These are phyloP conservation scores for Globisporangium viniferum DNA, from an alignment of 352 stramenopile genomes.

Conservation along the genomic window DNA sequence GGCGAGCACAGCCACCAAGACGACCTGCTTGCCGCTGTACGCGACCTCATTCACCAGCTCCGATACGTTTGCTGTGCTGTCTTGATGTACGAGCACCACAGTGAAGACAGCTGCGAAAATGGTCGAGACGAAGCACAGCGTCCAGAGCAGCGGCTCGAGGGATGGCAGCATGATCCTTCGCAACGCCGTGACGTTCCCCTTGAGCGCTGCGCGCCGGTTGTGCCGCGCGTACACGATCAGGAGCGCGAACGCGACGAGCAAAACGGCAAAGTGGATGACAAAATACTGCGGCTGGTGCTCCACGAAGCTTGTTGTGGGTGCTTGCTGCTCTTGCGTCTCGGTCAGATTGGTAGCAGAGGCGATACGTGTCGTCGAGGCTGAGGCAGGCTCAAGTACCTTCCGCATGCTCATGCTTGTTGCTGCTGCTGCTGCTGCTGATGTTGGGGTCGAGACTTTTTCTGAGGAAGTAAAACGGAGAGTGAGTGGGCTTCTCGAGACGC, in stretches of 20 bases:
- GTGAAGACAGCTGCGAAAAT: conserved; percentile 22
- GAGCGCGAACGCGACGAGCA: background rate
- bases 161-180: conserved; percentile 34
- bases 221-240: conserved; percentile 16
- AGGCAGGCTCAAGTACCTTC: too few relatives aligned
- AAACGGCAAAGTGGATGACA: conserved; percentile 5
- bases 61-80: conserved; percentile 11
- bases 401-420: too few relatives aligned
- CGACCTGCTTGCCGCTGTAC: conserved; percentile 39
- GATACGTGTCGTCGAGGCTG: too few relatives aligned
- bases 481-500: too few relatives aligned
- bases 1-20: conserved; percentile 34
- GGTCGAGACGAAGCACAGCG: conserved; percentile 19
- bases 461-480: too few relatives aligned
- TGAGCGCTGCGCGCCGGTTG: conserved; percentile 24
- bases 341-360: too few relatives aligned
- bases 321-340: conserved; percentile 20
- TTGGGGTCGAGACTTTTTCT: too few relatives aligned
- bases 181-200: conserved; percentile 22
- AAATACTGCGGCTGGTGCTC: conserved; percentile 5
- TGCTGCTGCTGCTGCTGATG: too few relatives aligned
- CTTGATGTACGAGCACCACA: conserved; percentile 7
- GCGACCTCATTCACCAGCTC: conserved; percentile 21
- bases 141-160: conserved; percentile 39
- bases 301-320: background rate